Base-by-base conservation (phyloP, 371 early-diverging fungal species). In the Choanephora cucurbitarum region DNA sequence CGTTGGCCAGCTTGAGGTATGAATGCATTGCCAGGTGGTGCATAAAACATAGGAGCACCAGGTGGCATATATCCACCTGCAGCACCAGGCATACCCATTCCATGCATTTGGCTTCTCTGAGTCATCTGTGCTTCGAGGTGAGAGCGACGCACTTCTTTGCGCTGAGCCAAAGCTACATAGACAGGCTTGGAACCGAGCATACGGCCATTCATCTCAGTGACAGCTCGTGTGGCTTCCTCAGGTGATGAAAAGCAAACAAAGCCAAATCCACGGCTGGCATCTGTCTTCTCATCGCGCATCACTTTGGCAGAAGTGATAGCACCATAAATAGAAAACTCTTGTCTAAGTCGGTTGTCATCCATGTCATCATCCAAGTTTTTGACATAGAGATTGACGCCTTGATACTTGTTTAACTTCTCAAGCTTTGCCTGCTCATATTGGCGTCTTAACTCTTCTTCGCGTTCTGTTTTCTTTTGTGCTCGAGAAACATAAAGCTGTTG, bases 401-500 rank as follows among this genome's bases (percentile, higher is more conserved):
- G 94, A 78, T 86, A 93, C 79, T 93, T 93, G 83, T 80, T 86
- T 46, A 91, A 68, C 79, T 89, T 88, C 73, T 95, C 95, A 58
- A 86, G 77, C 57, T 90, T 84, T 49, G 86, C 78, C 66, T 83
- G 81, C 69, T 95, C 94, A 72, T 89, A 93, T 71, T 92, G 91
- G 42, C 73, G 72, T 57, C 92, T 79, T 41, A 95, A 80, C 66
- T 95, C 94, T 71, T 92, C 93, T 56, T 89, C 91, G 64, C 98
- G 88, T 75, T 98, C 97, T 49, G 70, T 68, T 82, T 94, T 97
- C 88, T 90, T 94, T 78, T 97, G 96, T 48, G 97, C 97, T 57
- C 94, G 90, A 54, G 89, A 84, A 33, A 97, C 95, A 63, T 89
- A 96, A 47, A 98, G 77, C 52, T 78, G 79, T 76, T 94, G 89